Conservation (phyloP, 2,329 filamentous ascomycete genomes). For the Botryotinia convoluta region DNA sequence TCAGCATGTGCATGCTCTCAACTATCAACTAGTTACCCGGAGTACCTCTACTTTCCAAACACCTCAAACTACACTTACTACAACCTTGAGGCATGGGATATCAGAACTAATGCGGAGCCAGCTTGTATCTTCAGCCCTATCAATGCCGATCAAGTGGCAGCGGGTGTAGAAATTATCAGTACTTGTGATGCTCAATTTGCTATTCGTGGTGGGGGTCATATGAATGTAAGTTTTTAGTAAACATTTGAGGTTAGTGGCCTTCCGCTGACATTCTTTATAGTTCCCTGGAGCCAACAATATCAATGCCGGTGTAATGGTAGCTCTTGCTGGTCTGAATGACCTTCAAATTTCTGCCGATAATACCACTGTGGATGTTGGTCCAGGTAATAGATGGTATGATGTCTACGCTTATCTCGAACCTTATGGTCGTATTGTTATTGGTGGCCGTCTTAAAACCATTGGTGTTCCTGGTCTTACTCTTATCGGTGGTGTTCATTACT, state of each 20-base stretch:
- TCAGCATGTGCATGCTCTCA: conserved; percentile 14
- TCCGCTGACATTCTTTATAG: conserved; percentile 13
- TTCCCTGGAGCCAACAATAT: conserved; percentile 50
- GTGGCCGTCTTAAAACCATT: conserved; percentile 24
- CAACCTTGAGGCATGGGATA: conserved; percentile 11
- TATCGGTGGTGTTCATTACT: conserved; percentile 31
- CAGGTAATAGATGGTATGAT: conserved; percentile 41
- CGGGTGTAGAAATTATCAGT: conserved; percentile 23
- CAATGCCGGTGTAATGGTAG: conserved; percentile 49
- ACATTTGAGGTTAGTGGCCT: not conserved
- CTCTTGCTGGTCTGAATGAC: conserved; percentile 41
- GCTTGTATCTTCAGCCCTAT: conserved; percentile 15
- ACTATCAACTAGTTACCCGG: not conserved
- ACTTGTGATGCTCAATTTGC: conserved; percentile 30
- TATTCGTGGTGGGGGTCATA: conserved; percentile 32
- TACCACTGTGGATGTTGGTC: conserved; percentile 38
- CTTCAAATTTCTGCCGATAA: conserved; percentile 35
- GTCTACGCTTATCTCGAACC: conserved; percentile 25
- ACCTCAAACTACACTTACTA: not conserved
- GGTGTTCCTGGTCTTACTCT: conserved; percentile 30
- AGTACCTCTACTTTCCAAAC: conserved; percentile 1
- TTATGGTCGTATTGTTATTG: conserved; percentile 21
- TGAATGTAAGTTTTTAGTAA: conserved; percentile 10
- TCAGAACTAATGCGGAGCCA: conserved; percentile 5
- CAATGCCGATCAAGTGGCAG: conserved; percentile 23